These are phyloP conservation scores for Leishmania arabica DNA, from an alignment of 208 protist genomes.

Conservation along the genomic window DNA sequence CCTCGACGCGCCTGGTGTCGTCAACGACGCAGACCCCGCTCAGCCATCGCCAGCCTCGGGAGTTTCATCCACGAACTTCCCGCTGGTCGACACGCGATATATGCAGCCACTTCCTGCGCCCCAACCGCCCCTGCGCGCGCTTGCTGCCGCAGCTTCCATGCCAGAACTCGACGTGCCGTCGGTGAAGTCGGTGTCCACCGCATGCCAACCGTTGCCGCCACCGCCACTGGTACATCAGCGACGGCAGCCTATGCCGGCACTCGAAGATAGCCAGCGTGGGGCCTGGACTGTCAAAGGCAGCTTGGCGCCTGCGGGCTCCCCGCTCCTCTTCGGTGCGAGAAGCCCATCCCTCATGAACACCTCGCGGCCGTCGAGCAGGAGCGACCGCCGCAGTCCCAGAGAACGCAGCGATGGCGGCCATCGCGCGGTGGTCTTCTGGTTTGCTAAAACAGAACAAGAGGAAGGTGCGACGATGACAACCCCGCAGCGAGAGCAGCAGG, in stretches of 20 bases:
- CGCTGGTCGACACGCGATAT: background rate
- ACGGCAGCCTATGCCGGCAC: background rate
- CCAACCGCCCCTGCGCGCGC: background rate
- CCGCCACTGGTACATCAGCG: conserved; percentile 6
- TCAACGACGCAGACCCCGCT: background rate
- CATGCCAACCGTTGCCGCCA: conserved; percentile 7
- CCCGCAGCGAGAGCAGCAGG: background rate
- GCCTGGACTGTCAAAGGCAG: conserved; percentile 13
- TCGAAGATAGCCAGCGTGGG: background rate
- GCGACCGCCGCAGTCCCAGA: background rate
- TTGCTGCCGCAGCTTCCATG: background rate
- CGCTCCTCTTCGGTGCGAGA: background rate
- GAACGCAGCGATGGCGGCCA: background rate
- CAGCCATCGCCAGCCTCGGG: background rate
- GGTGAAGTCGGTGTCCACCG: background rate
- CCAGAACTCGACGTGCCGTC: conserved; percentile 2
- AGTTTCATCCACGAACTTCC: background rate
- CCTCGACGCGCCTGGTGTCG: background rate
- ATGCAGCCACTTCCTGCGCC: background rate
- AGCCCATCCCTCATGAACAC: background rate
- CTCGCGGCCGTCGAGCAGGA: conserved; percentile 4
- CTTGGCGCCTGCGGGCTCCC: conserved; percentile 4
- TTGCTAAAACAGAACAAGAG: background rate
- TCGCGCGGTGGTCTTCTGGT: background rate
- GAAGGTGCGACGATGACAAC: background rate